Evolutionary conservation across 2,329 filamentous ascomycete species (phyloP).

Genomic region (Colletotrichum abscissum): DNA sequence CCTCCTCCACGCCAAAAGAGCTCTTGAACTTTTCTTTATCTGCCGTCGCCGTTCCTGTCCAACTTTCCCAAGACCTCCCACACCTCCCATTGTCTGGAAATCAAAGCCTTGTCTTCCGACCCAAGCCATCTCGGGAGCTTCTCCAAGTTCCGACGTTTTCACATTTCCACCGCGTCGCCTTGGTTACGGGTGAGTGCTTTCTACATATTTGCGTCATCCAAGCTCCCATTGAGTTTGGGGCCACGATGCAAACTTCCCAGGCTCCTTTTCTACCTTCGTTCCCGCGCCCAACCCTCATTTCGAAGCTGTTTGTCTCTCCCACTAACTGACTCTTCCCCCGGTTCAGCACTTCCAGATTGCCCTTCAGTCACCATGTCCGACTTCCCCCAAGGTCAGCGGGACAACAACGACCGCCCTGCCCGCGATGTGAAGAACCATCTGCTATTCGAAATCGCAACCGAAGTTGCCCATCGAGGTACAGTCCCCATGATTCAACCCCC

Average conservation of each 20-base stretch:
- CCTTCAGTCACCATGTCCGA: constrained; percentile 19
- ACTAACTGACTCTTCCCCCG: neutral
- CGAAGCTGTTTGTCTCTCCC: neutral
- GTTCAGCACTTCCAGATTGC: constrained; percentile 14
- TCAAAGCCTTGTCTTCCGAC: constrained; percentile 28
- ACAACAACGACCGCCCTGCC: constrained; percentile 39
- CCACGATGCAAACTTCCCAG: neutral
- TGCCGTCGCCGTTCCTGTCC: constrained; percentile 13
- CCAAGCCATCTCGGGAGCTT: constrained; percentile 29
- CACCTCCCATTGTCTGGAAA: constrained; percentile 27
- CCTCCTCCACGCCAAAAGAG: constrained; percentile 12
- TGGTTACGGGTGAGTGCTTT: constrained; percentile 31
- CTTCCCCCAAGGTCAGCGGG: constrained; percentile 26
- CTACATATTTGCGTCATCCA: constrained; percentile 32
- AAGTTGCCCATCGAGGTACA: constrained; percentile 94
- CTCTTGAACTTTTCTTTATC: constrained; percentile 13
- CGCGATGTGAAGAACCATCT: constrained; percentile 93
- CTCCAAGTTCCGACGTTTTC: constrained; percentile 25
- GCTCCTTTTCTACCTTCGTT: constrained; percentile 12
- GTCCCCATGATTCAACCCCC: constrained; percentile 34
- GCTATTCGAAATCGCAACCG: constrained; percentile 96
- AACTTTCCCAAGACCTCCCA: constrained; percentile 18
- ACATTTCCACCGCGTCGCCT: constrained; percentile 26
- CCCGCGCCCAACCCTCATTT: neutral
- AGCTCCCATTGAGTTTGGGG: constrained; percentile 10